Conservation (phyloP, 2,329 filamentous ascomycete species). For the Penicillium sp. region DNA sequence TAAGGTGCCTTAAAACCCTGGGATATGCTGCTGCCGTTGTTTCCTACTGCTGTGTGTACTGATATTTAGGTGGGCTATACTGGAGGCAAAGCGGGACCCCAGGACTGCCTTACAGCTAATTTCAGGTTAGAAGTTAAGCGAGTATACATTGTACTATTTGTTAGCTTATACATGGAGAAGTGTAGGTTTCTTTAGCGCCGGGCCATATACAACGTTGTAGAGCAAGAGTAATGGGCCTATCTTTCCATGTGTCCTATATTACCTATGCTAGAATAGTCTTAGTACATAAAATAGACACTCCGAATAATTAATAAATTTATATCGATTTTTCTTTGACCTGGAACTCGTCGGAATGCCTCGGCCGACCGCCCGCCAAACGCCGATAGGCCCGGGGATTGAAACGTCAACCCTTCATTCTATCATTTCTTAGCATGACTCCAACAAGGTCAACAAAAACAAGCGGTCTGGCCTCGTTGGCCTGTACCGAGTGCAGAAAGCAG, state of each 20-base stretch:
- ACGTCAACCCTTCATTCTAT: neutral
- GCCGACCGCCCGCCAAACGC: constrained; percentile 1
- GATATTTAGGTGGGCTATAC: neutral
- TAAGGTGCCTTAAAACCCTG: constrained; percentile 14
- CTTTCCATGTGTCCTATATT: too few species aligned
- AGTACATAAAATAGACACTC: neutral
- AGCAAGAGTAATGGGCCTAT: too few species aligned
- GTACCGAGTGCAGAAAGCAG: constrained; percentile 43
- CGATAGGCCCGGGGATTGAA: constrained; percentile 3
- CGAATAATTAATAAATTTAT: neutral
- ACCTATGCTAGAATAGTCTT: neutral
- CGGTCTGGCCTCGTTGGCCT: constrained; percentile 35
- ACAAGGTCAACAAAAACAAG: constrained; percentile 20
- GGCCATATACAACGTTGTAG: too few species aligned
- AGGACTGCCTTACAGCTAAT: neutral
- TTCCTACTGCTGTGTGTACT: constrained; percentile 15
- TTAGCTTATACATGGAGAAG: too few species aligned
- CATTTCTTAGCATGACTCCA: constrained; percentile 11
- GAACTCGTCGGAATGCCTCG: neutral
- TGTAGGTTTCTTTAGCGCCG: too few species aligned
- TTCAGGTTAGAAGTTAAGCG: too few species aligned
- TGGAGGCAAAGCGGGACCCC: neutral
- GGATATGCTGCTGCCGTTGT: constrained; percentile 16
- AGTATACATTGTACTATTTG: too few species aligned
- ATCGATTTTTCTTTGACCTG: neutral